Percentiles rank a stretch among this genome's conserved stretches.
Evolutionary conservation across 2,329 filamentous ascomycete genomes (phyloP).

Genomic region (Fusarium luffae): DNA sequence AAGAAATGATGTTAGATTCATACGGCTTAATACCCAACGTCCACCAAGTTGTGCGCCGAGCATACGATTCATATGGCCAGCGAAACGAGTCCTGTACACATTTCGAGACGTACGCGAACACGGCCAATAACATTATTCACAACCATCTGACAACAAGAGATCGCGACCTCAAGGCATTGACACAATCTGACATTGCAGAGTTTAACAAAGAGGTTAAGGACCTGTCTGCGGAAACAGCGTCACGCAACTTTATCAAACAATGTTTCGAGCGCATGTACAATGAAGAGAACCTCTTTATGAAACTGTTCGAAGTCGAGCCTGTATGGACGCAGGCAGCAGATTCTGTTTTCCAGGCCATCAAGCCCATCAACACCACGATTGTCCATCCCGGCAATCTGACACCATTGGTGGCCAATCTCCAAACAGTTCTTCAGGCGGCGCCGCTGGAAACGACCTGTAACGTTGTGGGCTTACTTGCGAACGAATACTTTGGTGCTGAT

Average conservation of each 20-base stretch:
- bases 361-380: constrained; percentile 61
- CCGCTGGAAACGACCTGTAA: constrained; percentile 64
- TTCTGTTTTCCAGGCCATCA: constrained; percentile 64
- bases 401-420: constrained; percentile 62
- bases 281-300: constrained; percentile 64
- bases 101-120: constrained; percentile 64
- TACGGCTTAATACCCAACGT: constrained; percentile 67
- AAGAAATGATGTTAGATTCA: constrained; percentile 67
- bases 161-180: constrained; percentile 62
- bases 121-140: constrained; percentile 65
- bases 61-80: constrained; percentile 64
- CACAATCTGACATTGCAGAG: constrained; percentile 65
- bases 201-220: constrained; percentile 64
- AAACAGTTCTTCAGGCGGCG: constrained; percentile 59
- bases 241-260: constrained; percentile 69
- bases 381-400: constrained; percentile 66
- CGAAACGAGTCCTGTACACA: constrained; percentile 56
- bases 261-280: constrained; percentile 68
- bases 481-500: constrained; percentile 67
- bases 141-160: constrained; percentile 65
- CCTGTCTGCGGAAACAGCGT: constrained; percentile 63
- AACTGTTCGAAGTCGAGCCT: constrained; percentile 67
- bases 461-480: constrained; percentile 67
- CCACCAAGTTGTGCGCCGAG: constrained; percentile 62
- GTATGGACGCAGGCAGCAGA: constrained; percentile 61